Evolutionary conservation across 352 stramenopile species (phyloP).

Genomic region (Phytophthora tentaculata): DNA sequence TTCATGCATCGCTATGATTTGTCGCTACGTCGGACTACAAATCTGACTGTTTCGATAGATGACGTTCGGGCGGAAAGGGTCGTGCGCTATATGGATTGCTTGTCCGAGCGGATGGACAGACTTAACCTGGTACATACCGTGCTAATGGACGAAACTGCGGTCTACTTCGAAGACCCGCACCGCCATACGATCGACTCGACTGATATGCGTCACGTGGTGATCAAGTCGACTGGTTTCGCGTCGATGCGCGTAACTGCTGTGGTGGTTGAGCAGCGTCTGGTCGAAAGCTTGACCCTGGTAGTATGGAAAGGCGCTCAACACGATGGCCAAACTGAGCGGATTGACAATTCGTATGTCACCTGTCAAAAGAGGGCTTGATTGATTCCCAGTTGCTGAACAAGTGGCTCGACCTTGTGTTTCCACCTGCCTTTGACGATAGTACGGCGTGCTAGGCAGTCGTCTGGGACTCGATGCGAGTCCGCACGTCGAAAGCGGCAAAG

Average conservation of each 20-base stretch:
- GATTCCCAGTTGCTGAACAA: slow-evolving; percentile 3
- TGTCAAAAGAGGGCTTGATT: slow-evolving; percentile 6
- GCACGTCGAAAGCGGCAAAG: background rate
- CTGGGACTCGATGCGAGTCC: background rate
- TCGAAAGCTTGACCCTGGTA: too few species aligned
- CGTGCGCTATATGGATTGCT: background rate
- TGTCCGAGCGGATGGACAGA: background rate
- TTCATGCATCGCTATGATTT: background rate
- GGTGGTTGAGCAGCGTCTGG: background rate
- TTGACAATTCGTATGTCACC: slow-evolving; percentile 2
- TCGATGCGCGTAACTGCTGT: background rate
- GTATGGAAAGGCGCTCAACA: slow-evolving; percentile 1
- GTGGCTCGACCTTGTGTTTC: slow-evolving; percentile 10
- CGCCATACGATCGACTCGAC: slow-evolving; percentile 1
- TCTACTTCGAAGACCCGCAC: background rate
- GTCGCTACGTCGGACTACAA: background rate
- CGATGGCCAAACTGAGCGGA: background rate
- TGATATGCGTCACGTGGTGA: background rate
- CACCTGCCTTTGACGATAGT: background rate
- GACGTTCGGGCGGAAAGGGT: background rate
- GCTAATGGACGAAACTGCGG: slow-evolving; percentile 1
- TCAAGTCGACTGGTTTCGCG: background rate
- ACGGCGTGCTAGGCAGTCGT: background rate
- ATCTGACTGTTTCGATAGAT: background rate
- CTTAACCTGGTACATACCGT: background rate